phyloP scores from a whole-genome alignment of 441 rosid genomes.

The Populus trichocarpa region DNA sequence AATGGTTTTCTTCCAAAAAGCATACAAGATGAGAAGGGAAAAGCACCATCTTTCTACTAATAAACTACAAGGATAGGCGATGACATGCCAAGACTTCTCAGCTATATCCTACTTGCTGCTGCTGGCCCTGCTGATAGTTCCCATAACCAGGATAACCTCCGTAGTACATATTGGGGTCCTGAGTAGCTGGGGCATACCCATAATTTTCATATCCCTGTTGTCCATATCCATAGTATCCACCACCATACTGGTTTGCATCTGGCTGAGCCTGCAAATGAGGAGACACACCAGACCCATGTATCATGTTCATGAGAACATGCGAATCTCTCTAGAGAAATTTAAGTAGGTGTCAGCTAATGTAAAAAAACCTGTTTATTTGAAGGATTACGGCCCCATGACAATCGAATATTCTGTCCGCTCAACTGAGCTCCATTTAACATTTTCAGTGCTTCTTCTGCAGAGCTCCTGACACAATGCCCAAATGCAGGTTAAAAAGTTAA shows the following conservation, averaged over 20 bases:
- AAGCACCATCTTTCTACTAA: not conserved
- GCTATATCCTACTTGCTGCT: constrained; percentile 66
- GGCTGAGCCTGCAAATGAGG: constrained; percentile 38
- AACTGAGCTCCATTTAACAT: constrained; percentile 61
- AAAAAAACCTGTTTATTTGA: constrained; percentile 70
- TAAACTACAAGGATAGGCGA: not conserved
- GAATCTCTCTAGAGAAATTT: not conserved
- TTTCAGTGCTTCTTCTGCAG: constrained; percentile 87
- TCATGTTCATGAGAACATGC: not conserved
- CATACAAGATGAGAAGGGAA: not conserved
- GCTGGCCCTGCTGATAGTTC: constrained; percentile 61
- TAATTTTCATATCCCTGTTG: constrained; percentile 76
- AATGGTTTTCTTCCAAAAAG: constrained; percentile 8
- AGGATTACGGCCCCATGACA: constrained; percentile 96
- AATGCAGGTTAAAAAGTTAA: not conserved
- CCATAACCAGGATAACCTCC: constrained; percentile 77
- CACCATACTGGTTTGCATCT: constrained; percentile 54
- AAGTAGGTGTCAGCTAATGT: not conserved
- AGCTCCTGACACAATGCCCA: constrained; percentile 46
- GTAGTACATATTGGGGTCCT: constrained; percentile 76
- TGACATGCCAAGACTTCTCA: constrained; percentile 15
- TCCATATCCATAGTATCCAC: constrained; percentile 59
- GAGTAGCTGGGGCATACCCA: constrained; percentile 61
- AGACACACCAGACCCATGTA: not conserved
- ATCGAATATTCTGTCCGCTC: constrained; percentile 80